Conservation (phyloP, 495 filamentous ascomycete species). For the Pseudomonodictys pantanalensis region DNA sequence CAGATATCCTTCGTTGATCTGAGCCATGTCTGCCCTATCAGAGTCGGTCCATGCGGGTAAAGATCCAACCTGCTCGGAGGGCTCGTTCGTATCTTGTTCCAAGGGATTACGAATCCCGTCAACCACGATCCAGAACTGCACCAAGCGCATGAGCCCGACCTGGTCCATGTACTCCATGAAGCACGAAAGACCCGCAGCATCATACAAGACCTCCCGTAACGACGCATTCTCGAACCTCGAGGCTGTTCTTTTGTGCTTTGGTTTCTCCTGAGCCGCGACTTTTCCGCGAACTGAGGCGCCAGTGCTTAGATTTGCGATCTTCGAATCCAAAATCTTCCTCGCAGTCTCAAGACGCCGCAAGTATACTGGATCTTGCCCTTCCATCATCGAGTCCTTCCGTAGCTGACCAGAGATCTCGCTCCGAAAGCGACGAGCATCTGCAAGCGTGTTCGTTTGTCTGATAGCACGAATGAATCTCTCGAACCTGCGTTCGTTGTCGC, state of each 20-base stretch:
- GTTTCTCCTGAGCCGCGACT: constrained; percentile 28
- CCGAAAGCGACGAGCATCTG: constrained; percentile 85
- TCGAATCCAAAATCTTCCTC: constrained; percentile 85
- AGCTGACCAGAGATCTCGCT: constrained; percentile 91
- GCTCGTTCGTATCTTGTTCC: constrained; percentile 74
- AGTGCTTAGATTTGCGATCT: constrained; percentile 75
- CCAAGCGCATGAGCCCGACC: constrained; percentile 75
- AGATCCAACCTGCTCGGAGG: constrained; percentile 62
- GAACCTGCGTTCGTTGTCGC: constrained; percentile 86
- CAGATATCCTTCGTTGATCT: constrained; percentile 88
- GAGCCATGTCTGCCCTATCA: constrained; percentile 79
- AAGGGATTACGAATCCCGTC: constrained; percentile 96
- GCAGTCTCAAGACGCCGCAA: constrained; percentile 86
- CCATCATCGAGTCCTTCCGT: constrained; percentile 75
- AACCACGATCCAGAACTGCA: constrained; percentile 98
- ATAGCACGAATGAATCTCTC: constrained; percentile 92
- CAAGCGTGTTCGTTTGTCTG: constrained; percentile 83
- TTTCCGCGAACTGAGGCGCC: constrained; percentile 53
- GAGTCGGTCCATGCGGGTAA: constrained; percentile 76
- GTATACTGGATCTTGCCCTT: constrained; percentile 79
- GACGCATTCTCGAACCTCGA: constrained; percentile 68
- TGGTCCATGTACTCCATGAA: constrained; percentile 99
- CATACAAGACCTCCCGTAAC: constrained; percentile 77
- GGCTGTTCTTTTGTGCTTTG: constrained; percentile 33
- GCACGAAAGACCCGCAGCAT: constrained; percentile 86